phyloP scores from a whole-genome alignment of 345 rosid genomes.

The Hypericum androsaemum region DNA sequence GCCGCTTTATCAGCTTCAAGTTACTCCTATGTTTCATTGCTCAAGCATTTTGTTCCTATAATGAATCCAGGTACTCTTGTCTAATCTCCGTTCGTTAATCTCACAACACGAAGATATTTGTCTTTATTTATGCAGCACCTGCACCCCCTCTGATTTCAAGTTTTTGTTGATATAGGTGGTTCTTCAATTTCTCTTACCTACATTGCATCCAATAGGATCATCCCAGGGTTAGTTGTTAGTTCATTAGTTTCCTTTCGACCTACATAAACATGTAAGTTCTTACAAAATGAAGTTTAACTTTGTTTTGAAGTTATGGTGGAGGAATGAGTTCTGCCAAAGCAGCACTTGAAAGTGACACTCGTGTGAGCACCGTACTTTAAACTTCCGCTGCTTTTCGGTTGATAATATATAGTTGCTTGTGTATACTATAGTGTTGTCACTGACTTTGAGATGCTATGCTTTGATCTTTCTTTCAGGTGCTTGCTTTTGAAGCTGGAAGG shows the following conservation, averaged over 20 bases:
- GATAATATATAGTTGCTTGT: not conserved
- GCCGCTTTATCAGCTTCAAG: conserved; percentile 94
- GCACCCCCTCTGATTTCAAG: not conserved
- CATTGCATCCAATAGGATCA: conserved; percentile 88
- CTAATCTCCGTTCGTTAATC: not conserved
- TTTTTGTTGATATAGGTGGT: conserved; percentile 53
- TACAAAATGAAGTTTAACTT: too few species aligned
- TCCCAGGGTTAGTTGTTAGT: conserved; percentile 59
- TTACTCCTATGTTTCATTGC: conserved; percentile 80
- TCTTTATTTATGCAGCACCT: not conserved
- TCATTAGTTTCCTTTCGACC: not conserved
- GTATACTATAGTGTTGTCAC: not conserved
- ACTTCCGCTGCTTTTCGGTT: not conserved
- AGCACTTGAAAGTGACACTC: conserved; percentile 89
- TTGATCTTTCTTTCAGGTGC: conserved; percentile 32
- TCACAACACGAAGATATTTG: not conserved
- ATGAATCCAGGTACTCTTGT: conserved; percentile 70
- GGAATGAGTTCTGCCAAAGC: conserved; percentile 99
- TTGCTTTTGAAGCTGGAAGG: conserved; percentile 74
- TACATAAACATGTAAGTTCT: too few species aligned
- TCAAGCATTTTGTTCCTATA: conserved; percentile 78
- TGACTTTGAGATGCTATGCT: not conserved
- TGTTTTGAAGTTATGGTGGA: conserved; percentile 72
- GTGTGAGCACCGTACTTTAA: conserved; percentile 29
- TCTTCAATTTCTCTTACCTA: conserved; percentile 87